Evolutionary conservation across 2,329 filamentous ascomycete species (phyloP), one percentile per base, ranked within the genome.

Genomic region (Verticillium longisporum): DNA sequence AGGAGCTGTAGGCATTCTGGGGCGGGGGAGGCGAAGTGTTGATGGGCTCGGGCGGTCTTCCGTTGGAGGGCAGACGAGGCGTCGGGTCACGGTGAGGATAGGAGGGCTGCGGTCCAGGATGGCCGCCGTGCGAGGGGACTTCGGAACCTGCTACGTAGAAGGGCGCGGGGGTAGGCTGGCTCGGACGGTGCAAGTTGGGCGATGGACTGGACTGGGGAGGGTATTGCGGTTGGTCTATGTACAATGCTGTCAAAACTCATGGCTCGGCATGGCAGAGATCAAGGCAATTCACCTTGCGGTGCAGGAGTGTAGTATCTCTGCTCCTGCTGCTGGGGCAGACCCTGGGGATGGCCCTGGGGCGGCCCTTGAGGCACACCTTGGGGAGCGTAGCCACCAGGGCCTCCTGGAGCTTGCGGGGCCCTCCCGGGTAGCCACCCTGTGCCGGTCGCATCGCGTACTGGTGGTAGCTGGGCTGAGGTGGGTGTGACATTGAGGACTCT

Each of bases 401-500:
- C 72, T 14, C 68, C 67, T 9, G 71, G 67, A 3, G 6, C 45
- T 4, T 32, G n/a, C 31, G 41, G 57, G 57, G 57, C 14, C 15
- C 57, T 21, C 32, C 57, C 13, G 70, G 73, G 66, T 83, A 84
- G 5, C 76, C 79, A 26, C 78, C 73, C n/a, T 69, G 70, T 54
- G 75, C 77, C 13, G 83, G 82, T 36, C 82, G 78, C 75, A 86
- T 78, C 54, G 79, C 77, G 65, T 87, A 87, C 66, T 91, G 87
- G 68, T 90, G 88, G 72, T 94, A 95, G 66, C 83, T 86, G 56
- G 88, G 86, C 70, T 91, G 89, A 59, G 90, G 87, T n/a, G 93
- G 90, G 67, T 97, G 94, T 1, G 93, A 88, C 94, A 99, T 98
- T 61, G 94, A 98, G 18, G 91, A 90, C 75, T 99, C 95, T 21